Base-by-base conservation (phyloP, 495 filamentous ascomycete species). In the Neurospora sp. region DNA sequence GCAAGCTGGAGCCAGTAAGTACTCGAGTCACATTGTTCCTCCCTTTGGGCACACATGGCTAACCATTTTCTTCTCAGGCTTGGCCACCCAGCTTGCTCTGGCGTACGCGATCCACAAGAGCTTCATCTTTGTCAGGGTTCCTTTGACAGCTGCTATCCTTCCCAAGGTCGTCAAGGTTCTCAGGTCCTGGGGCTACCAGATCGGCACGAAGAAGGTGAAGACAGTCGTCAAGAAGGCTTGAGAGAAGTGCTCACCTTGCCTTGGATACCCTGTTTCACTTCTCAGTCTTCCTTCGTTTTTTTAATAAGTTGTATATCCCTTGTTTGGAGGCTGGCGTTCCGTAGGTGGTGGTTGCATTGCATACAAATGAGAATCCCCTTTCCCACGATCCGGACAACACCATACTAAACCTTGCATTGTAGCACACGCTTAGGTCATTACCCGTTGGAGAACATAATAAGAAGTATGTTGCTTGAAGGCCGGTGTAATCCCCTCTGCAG, bases 21-120 rank as follows among this genome's bases (percentile, higher is more conserved):
- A 59, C 48, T 31, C 20, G 11, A 27, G 5, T 70, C 70, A 37
- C 38, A 20, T 6, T 12, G 31, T n/a, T 14, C 46, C n/a, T 41
- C 16, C 7, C 22, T 35, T 31, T 20, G 8, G 27, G 72, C 44
- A 14, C 5, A 44, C 3, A 40, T 68, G 42, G 42, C 61, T 73
- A 68, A 76, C 40, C 9, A 12, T 53, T 53, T 68, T 12, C 22
- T 9, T 68, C 76, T 7, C 74, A 81, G 86, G 86, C 75, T 78
- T 89, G 41, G 85, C 85, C 68, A 99, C 96, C 5, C 94, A 98
- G 76, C 84, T 98, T 37, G 96, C 92, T 16, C 88, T 99, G 16
- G 96, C 96, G 7, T 99, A 99, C 76, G 96, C 95, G 0, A 91
- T 99, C 70, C 96, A 99, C 85, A 99, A 99, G 82, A 96, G 91